Percentiles rank a stretch among this genome's conserved stretches.
phyloP scores from a whole-genome alignment of 441 rosid genomes.

The Lepidium campestre region DNA sequence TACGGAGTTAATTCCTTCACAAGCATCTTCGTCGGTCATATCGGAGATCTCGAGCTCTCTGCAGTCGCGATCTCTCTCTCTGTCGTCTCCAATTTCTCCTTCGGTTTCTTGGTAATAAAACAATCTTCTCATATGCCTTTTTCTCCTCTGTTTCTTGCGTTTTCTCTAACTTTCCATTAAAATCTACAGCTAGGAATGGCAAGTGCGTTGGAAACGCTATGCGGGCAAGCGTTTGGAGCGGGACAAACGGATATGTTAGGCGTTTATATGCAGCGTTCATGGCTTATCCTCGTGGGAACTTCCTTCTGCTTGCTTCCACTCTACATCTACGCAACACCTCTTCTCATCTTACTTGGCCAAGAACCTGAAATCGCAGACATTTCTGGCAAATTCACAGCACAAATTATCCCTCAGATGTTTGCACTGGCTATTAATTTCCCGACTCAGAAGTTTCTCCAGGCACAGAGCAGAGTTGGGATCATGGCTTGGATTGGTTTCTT shows the following conservation, averaged over 20 bases:
- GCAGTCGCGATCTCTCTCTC: constrained; percentile 75
- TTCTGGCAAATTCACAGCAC: constrained; percentile 59
- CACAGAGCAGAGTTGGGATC: constrained; percentile 73
- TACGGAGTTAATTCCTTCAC: constrained; percentile 85
- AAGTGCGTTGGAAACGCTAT: constrained; percentile 75
- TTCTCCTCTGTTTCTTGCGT: neutral
- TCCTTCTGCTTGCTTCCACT: constrained; percentile 59
- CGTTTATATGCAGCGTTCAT: constrained; percentile 82
- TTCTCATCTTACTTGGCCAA: constrained; percentile 59
- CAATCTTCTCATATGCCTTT: neutral
- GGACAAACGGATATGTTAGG: constrained; percentile 68
- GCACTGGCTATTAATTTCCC: constrained; percentile 80
- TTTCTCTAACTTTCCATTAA: neutral
- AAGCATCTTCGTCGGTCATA: constrained; percentile 78
- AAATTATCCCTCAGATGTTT: constrained; percentile 85
- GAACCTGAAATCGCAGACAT: constrained; percentile 53
- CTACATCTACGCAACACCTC: constrained; percentile 62
- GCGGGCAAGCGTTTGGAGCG: constrained; percentile 88
- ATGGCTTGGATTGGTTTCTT: constrained; percentile 74
- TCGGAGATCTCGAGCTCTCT: constrained; percentile 80
- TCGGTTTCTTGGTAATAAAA: constrained; percentile 67
- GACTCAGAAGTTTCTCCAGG: constrained; percentile 70
- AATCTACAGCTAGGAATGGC: constrained; percentile 67
- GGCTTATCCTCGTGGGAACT: constrained; percentile 57
- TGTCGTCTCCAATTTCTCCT: constrained; percentile 77